A percentile compares a stretch with the other conserved stretches of the same genome.
These are phyloP conservation scores for Phytophthora boehmeriae DNA, from an alignment of 352 stramenopile species.

Conservation along the genomic window DNA sequence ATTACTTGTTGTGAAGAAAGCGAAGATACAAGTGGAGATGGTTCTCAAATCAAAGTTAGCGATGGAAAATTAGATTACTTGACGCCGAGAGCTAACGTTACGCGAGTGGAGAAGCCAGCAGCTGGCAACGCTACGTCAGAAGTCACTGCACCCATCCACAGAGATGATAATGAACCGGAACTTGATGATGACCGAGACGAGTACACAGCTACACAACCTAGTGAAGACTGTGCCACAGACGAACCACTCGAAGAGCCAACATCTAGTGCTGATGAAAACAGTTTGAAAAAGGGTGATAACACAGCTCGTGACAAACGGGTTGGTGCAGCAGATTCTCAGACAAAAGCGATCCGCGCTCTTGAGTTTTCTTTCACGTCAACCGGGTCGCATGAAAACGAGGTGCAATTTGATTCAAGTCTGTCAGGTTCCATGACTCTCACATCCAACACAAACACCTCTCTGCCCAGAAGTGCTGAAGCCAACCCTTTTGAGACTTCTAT, in stretches of 20 bases:
- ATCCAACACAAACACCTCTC: constrained; percentile 30
- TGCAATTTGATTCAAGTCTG: constrained; percentile 40
- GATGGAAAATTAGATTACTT: constrained; percentile 30
- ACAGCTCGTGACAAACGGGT: not conserved
- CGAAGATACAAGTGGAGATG: constrained; percentile 30
- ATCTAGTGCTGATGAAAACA: constrained; percentile 13
- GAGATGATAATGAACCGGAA: constrained; percentile 3
- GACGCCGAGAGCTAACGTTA: constrained; percentile 29
- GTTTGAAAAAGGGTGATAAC: constrained; percentile 42
- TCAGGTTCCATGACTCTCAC: constrained; percentile 35
- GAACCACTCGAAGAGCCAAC: constrained; percentile 20
- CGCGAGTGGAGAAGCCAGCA: constrained; percentile 2
- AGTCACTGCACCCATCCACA: not conserved
- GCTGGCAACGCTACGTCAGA: not conserved
- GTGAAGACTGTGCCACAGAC: constrained; percentile 10
- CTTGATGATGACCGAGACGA: constrained; percentile 46
- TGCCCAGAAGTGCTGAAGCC: constrained; percentile 16
- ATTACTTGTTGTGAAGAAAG: constrained; percentile 3
- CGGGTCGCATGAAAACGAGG: constrained; percentile 62
- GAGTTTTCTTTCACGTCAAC: constrained; percentile 71
- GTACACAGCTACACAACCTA: constrained; percentile 53
- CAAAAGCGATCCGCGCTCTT: constrained; percentile 60
- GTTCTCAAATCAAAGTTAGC: constrained; percentile 16
- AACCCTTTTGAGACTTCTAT: constrained; percentile 33
- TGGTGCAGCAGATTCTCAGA: constrained; percentile 36